Percentiles rank a stretch among this genome's conserved stretches.
Evolutionary conservation across 1,139 yeast species (phyloP).

Genomic region (Nakaseomyces delphensis): DNA sequence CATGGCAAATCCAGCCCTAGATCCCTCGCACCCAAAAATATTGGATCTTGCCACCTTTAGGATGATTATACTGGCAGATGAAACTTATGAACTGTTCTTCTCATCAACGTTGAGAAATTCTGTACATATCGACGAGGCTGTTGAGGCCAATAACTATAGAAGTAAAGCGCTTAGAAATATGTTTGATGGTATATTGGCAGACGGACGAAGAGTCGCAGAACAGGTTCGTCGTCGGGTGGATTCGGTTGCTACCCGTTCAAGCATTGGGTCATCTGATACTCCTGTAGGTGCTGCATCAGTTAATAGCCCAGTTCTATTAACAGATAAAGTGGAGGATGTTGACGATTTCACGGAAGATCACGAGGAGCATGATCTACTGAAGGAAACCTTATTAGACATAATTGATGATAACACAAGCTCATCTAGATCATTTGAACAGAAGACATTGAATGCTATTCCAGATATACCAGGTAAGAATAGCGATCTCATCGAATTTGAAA

Average conservation of each 20-base stretch:
- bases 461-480: constrained; percentile 6
- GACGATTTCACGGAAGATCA: constrained; percentile 24
- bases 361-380: constrained; percentile 20
- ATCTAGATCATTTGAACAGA: not conserved
- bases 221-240: constrained; percentile 85
- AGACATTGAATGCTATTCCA: not conserved
- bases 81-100: constrained; percentile 79
- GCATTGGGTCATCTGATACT: constrained; percentile 15
- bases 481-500: constrained; percentile 24
- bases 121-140: constrained; percentile 55
- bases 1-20: constrained; percentile 67
- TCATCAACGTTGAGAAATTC: constrained; percentile 56
- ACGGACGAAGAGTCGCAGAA: constrained; percentile 82
- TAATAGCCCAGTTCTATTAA: not conserved
- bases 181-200: constrained; percentile 86
- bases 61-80: constrained; percentile 91
- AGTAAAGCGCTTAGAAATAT: constrained; percentile 70
- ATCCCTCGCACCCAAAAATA: constrained; percentile 67
- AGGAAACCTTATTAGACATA: constrained; percentile 17
- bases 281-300: not conserved
- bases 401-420: constrained; percentile 9
- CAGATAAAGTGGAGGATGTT: constrained; percentile 20
- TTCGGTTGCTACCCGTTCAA: constrained; percentile 32
- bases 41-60: constrained; percentile 84
- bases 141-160: constrained; percentile 39